These are phyloP conservation scores for Phytophthora niederhauseri DNA, from an alignment of 352 stramenopile species.

Conservation along the genomic window DNA sequence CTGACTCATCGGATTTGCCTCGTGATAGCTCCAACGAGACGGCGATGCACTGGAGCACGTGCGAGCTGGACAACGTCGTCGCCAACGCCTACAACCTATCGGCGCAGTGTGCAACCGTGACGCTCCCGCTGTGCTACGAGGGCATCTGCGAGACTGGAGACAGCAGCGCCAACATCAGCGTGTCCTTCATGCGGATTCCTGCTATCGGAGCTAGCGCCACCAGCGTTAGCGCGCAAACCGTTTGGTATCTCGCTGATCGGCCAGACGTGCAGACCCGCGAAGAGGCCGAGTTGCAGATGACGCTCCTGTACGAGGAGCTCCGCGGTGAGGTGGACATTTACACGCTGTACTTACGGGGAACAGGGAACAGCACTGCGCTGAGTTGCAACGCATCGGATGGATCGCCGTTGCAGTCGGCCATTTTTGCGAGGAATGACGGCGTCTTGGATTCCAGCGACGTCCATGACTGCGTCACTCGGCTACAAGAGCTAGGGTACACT, in stretches of 20 bases:
- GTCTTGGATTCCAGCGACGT: slow-evolving; percentile 23
- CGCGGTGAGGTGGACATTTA: slow-evolving; percentile 52
- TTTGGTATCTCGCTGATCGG: slow-evolving; percentile 56
- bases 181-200: slow-evolving; percentile 65
- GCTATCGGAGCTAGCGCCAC: slow-evolving; percentile 22
- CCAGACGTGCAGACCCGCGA: slow-evolving; percentile 32
- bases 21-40: neutral
- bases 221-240: slow-evolving; percentile 18
- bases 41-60: slow-evolving; percentile 42
- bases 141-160: slow-evolving; percentile 41
- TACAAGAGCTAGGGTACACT: slow-evolving; percentile 26
- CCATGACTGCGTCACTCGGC: slow-evolving; percentile 12
- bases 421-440: slow-evolving; percentile 32
- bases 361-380: slow-evolving; percentile 51
- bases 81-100: slow-evolving; percentile 33
- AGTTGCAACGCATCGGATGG: slow-evolving; percentile 36
- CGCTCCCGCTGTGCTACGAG: slow-evolving; percentile 55
- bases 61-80: slow-evolving; percentile 34
- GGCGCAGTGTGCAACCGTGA: slow-evolving; percentile 46
- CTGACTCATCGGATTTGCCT: slow-evolving; percentile 24
- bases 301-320: slow-evolving; percentile 53
- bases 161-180: slow-evolving; percentile 47
- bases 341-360: slow-evolving; percentile 60
- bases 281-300: slow-evolving; percentile 53
- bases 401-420: slow-evolving; percentile 27